phyloP scores from a whole-genome alignment of 495 filamentous ascomycete genomes.

The Penicillium antarcticum region DNA sequence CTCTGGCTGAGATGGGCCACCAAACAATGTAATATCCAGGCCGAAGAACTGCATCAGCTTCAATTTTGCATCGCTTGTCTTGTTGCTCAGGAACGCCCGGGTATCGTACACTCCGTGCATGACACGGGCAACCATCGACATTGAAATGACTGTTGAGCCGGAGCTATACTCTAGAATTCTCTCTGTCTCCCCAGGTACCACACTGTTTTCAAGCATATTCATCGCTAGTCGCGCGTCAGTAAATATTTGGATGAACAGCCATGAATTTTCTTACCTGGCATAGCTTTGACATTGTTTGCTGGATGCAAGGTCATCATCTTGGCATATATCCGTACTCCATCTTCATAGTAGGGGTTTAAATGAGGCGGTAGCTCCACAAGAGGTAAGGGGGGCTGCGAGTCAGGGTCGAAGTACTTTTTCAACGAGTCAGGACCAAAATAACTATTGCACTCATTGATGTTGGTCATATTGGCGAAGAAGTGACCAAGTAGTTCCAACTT shows the following conservation, averaged over 20 bases:
- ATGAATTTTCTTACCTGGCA: conserved; percentile 48
- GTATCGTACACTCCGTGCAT: conserved; percentile 51
- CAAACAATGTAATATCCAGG: conserved; percentile 53
- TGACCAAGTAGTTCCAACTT: not conserved
- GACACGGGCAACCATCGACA: conserved; percentile 54
- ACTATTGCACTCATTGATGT: conserved; percentile 48
- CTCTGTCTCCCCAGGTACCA: conserved; percentile 40
- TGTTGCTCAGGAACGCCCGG: conserved; percentile 58
- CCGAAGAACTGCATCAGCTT: conserved; percentile 58
- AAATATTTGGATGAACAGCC: not conserved
- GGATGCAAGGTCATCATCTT: conserved; percentile 64
- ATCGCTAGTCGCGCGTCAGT: conserved; percentile 35
- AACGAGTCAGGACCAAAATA: conserved; percentile 54
- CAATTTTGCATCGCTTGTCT: conserved; percentile 52
- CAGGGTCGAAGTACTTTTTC: conserved; percentile 56
- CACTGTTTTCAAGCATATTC: conserved; percentile 50
- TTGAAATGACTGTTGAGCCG: conserved; percentile 59
- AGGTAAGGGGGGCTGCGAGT: conserved; percentile 52
- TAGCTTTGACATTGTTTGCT: conserved; percentile 61
- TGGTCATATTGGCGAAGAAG: conserved; percentile 27
- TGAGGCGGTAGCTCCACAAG: conserved; percentile 56
- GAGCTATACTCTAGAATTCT: conserved; percentile 61
- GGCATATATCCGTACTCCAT: conserved; percentile 61
- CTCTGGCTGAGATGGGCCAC: conserved; percentile 56
- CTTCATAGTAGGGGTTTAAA: conserved; percentile 52